Conservation (phyloP, 345 rosid species). For the Turritis glabra region DNA sequence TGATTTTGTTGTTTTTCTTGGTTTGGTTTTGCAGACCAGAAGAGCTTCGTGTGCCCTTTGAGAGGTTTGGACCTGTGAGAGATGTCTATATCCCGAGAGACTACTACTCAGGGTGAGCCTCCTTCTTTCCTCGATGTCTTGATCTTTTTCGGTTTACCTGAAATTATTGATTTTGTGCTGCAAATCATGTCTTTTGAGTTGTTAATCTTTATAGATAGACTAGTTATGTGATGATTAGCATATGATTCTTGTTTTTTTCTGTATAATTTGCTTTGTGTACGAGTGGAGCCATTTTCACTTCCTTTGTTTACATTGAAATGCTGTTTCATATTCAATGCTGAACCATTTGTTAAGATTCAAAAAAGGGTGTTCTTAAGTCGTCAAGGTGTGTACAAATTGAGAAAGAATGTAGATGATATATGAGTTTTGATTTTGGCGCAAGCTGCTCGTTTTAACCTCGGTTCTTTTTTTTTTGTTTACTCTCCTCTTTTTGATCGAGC, state of each 20-base stretch:
- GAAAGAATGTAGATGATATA: neutral
- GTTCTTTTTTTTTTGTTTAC: neutral
- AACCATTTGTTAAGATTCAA: neutral
- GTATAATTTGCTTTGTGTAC: neutral
- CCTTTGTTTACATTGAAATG: neutral
- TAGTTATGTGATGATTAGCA: neutral
- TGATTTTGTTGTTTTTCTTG: neutral
- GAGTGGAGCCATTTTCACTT: neutral
- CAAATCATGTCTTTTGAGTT: neutral
- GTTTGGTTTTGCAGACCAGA: slow-evolving; percentile 59
- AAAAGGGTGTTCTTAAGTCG: neutral
- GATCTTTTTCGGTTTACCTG: neutral
- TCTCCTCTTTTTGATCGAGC: neutral
- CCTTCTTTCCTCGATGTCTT: neutral
- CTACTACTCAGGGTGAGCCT: slow-evolving; percentile 82
- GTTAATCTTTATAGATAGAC: neutral
- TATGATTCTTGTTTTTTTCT: neutral
- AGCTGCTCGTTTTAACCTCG: neutral
- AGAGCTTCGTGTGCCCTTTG: slow-evolving; percentile 82
- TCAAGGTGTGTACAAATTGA: neutral
- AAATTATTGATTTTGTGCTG: too few species aligned
- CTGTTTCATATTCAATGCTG: neutral
- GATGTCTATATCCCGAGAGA: slow-evolving; percentile 95
- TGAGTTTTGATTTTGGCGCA: neutral
- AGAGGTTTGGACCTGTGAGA: slow-evolving; percentile 84